Conservation (phyloP, 2,329 filamentous ascomycete genomes). For the Ilyonectria mors-panacis region DNA sequence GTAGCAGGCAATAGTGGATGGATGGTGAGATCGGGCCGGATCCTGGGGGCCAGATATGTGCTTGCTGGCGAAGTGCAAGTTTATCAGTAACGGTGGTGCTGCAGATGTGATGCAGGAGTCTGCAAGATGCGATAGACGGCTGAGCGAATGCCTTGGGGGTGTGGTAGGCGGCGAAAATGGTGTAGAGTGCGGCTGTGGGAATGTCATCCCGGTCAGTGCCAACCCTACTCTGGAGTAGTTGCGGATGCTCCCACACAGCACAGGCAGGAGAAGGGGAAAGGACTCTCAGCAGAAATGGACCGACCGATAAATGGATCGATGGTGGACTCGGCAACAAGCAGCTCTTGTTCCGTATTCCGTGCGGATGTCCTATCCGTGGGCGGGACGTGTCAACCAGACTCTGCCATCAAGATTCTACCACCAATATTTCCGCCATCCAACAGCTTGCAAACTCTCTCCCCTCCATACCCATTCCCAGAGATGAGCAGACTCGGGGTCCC, state of each 20-base stretch:
- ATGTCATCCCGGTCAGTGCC: conserved; percentile 9
- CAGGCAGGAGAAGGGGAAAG: neutral
- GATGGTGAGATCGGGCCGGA: conserved; percentile 27
- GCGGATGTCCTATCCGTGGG: neutral
- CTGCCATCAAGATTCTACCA: neutral
- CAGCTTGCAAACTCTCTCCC: neutral
- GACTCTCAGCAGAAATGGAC: neutral
- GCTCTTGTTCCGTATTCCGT: neutral
- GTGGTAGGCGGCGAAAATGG: neutral
- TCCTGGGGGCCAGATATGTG: conserved; percentile 19
- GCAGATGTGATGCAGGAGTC: conserved; percentile 10
- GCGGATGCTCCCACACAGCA: neutral
- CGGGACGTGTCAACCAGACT: neutral
- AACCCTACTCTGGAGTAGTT: conserved; percentile 2
- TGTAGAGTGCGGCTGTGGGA: conserved; percentile 22
- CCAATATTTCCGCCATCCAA: neutral
- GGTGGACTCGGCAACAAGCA: neutral
- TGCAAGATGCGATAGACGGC: conserved; percentile 20
- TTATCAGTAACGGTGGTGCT: conserved; percentile 5
- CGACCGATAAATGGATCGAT: conserved; percentile 19
- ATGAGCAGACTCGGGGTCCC: neutral
- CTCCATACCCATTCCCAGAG: neutral
- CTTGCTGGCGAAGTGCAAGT: conserved; percentile 4
- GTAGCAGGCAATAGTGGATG: neutral
- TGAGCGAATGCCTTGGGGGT: conserved; percentile 7